Conservation (phyloP, 2,329 filamentous ascomycete genomes). For the Teratosphaeria viscida region DNA sequence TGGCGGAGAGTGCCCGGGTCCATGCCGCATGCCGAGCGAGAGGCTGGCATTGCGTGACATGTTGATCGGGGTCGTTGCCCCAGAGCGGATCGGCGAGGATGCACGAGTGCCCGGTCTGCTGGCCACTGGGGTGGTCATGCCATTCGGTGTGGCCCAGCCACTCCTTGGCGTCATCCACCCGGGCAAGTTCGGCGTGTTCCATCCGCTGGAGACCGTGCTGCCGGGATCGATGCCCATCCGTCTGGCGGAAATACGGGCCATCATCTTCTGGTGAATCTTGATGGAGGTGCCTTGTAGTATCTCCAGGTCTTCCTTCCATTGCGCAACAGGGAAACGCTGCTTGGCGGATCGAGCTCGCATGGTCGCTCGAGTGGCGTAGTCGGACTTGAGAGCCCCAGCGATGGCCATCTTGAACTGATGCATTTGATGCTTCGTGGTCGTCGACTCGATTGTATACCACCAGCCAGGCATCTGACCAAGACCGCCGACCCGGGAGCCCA, state of each 20-base stretch:
- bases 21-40: conserved; percentile 21
- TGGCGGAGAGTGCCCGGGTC: conserved; percentile 21
- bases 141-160: conserved; percentile 33
- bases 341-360: conserved; percentile 57
- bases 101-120: conserved; percentile 21
- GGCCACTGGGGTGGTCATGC: conserved; percentile 24
- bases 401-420: conserved; percentile 57
- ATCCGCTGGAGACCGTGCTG: conserved; percentile 21
- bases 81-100: conserved; percentile 22
- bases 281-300: conserved; percentile 52
- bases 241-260: conserved; percentile 27
- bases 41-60: conserved; percentile 12
- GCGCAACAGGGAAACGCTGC: conserved; percentile 56
- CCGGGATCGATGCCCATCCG: conserved; percentile 22
- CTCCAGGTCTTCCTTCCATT: conserved; percentile 56
- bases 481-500: conserved; percentile 56
- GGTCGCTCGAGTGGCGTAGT: conserved; percentile 44
- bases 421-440: conserved; percentile 51
- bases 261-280: conserved; percentile 42
- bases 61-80: conserved; percentile 14
- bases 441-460: conserved; percentile 61
- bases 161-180: conserved; percentile 32
- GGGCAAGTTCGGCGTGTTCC: conserved; percentile 23
- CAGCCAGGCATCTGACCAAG: conserved; percentile 62
- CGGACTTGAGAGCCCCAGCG: conserved; percentile 49